Evolutionary conservation across 345 rosid species (phyloP), one percentile per base, ranked within the genome.

Genomic region (Theobroma cacao): DNA sequence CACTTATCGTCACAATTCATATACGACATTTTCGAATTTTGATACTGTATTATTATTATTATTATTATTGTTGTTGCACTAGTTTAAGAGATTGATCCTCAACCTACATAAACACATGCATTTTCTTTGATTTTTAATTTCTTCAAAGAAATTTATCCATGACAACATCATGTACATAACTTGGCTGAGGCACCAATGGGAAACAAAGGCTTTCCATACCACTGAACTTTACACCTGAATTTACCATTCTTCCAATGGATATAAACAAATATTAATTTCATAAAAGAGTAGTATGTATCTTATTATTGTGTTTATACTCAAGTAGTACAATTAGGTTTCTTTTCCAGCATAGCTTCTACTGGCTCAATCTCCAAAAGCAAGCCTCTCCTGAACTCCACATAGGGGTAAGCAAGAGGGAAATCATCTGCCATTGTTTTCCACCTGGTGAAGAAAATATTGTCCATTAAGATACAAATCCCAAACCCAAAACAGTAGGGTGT

Each of bases 361-460:
- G 88, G 87, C 52, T 90, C 89, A 50, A 91, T 88, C 85, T 86
- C 96, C 84, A 92, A 73, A 61, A 84, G 78, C 89, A 94, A 85
- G 26, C 89, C 94, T 83, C 83, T 86, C 28, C 47, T 80, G 81
- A 94, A 94, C 80, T 92, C 96, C 78, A 94, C 97, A 70, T 82
- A 92, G 31, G 98, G 98, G 75, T 89, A 82, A 5, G 98, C 97
- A 53, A 90, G 63, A 10, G 98, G 97, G 80, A 80, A 82, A 18
- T 94, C 96, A 86, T 91, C 97, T 52, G 74, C 61, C 81, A 85
- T 88, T 52, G 80, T 79, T 78, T 87, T 88, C 98, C 97, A 92
- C 82, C 98, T 94, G 87, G 34, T 11, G 38, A 9, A 17, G 9
- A 2, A 22, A 12, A n/a, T n/a, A n/a, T n/a, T n/a, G n/a, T n/a